These are phyloP conservation scores for Gynandropsis gynandra DNA, from an alignment of 345 rosid genomes.

Conservation along the genomic window DNA sequence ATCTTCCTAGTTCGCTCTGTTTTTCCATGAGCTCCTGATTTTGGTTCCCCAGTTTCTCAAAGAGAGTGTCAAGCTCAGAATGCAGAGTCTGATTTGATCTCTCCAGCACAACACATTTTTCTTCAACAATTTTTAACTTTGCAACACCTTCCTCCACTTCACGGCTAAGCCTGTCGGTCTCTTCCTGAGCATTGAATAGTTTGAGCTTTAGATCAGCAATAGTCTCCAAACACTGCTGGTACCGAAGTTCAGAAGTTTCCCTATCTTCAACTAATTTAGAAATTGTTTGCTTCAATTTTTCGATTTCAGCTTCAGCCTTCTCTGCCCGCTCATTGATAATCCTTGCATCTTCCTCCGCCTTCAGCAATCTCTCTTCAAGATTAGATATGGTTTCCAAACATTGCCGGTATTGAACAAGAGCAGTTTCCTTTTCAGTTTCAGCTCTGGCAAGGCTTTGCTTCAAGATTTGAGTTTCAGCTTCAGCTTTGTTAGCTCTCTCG, in stretches of 20 bases:
- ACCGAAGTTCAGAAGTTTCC: conserved; percentile 55
- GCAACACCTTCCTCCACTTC: conserved; percentile 58
- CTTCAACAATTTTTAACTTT: conserved; percentile 77
- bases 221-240: conserved; percentile 68
- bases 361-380: conserved; percentile 51
- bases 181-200: conserved; percentile 53
- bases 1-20: conserved; percentile 76
- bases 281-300: conserved; percentile 50
- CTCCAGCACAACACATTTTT: conserved; percentile 67
- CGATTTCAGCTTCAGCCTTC: conserved; percentile 65
- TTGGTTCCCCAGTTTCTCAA: conserved; percentile 57
- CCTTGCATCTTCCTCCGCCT: conserved; percentile 53
- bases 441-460: conserved; percentile 46
- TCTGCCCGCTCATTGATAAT: conserved; percentile 44
- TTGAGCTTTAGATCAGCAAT: conserved; percentile 61
- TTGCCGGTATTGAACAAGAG: conserved; percentile 43
- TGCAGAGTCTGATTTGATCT: conserved; percentile 65
- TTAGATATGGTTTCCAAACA: conserved; percentile 51
- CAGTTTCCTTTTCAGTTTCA: conserved; percentile 66
- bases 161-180: conserved; percentile 55
- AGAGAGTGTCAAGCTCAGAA: conserved; percentile 53
- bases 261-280: conserved; percentile 55
- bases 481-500: conserved; percentile 57
- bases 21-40: conserved; percentile 72
- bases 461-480: conserved; percentile 45